Base-by-base conservation (phyloP, 805 yeast species). In the Naumovozyma castellii region DNA sequence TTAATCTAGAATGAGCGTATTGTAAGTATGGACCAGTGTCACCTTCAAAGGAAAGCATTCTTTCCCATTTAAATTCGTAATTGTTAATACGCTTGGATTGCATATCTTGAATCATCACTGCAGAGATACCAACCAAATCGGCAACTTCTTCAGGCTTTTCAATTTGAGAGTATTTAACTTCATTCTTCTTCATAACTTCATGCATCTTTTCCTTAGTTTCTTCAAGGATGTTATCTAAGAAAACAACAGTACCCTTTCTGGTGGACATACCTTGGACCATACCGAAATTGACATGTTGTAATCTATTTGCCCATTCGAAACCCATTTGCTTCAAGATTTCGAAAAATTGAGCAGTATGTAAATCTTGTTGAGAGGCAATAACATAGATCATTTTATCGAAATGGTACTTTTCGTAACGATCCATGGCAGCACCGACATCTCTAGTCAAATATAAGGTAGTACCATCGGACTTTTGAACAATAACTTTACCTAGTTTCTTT, bases 71-170 rank as follows among this genome's bases (percentile, higher is more conserved):
- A 68, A 92, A 92, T 56, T 80, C 85, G 69, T 92, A 92, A 69
- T 92, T 90, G 71, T 90, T 87, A 65, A 90, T 76, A 66, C 99
- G 82, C 71, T 92, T 92, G 45, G 95, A 79, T 67, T 85, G 94
- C 97, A 92, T 88, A 66, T 92, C 99, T 73, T 92, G 99, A 57
- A 92, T 84, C 95, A 92, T 88, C 45, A 92, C 95, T 4, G 98
- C 98, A 22, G 96, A 82, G 43, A 92, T 83, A 61, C 98, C 99
- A 44, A 92, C 80, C 54, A 86, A 72, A 64, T 92, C 97, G 43
- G 98, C 97, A 56, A 92, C 83, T 61, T 78, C 78, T 44, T 90
- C 97, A 28, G 97, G 98, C 60, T 88, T 76, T 59, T 81, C 92
- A 51, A 90, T 85, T 67, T 86, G 95, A 9, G 90, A 80, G 59